Evolutionary conservation across 495 filamentous ascomycete genomes (phyloP).

Genomic region (Penicillium malachiteum): DNA sequence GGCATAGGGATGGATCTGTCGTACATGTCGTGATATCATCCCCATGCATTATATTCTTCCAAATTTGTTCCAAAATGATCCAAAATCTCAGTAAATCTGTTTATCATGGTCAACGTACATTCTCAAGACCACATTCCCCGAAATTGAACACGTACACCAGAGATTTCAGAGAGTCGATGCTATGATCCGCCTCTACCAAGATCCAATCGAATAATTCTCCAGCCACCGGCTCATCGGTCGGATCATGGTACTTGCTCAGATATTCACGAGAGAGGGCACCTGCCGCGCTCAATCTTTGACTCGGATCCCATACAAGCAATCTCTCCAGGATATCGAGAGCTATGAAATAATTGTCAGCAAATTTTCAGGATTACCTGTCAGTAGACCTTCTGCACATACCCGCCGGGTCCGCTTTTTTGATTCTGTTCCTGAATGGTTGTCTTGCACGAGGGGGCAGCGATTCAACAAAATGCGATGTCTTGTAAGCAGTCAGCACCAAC

Average conservation of each 20-base stretch:
- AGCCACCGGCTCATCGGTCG: conserved; percentile 3
- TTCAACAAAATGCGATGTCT: neutral
- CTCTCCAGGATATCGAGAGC: conserved; percentile 2
- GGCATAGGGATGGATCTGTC: no score
- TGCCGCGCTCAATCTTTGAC: neutral
- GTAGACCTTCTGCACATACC: neutral
- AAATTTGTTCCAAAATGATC: neutral
- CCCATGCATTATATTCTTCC: neutral
- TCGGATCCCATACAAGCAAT: conserved; percentile 2
- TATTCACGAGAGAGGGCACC: neutral
- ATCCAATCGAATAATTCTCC: neutral
- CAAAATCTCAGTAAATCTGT: neutral
- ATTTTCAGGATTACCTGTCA: no score
- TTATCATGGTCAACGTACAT: neutral
- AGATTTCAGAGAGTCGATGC: neutral
- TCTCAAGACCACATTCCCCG: no score
- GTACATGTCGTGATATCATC: neutral
- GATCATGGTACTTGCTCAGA: conserved; percentile 4
- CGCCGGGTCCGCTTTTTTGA: neutral
- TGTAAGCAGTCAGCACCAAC: neutral
- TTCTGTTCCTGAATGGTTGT: neutral
- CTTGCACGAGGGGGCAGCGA: neutral
- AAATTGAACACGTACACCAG: neutral
- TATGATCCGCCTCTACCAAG: neutral
- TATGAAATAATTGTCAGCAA: neutral